A percentile compares a stretch with the other conserved stretches of the same genome.
phyloP scores from a whole-genome alignment of 2,329 filamentous ascomycete species.

The Drechslerella stenobrocha region DNA sequence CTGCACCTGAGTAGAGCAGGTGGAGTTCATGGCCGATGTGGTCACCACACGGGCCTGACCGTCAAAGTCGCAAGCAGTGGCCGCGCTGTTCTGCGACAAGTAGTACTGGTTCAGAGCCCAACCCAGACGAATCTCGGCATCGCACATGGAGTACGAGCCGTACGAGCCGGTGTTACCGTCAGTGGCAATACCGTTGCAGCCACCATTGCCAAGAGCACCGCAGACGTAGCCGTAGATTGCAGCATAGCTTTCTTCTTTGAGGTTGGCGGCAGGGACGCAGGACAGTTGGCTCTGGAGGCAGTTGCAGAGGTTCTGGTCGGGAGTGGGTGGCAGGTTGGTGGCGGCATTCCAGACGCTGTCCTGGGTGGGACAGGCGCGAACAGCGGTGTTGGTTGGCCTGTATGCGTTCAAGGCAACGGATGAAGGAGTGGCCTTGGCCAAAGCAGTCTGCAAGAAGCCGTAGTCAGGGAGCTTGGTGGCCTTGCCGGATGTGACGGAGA shows the following conservation, averaged over 20 bases:
- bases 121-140: constrained; percentile 69
- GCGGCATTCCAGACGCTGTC: constrained; percentile 70
- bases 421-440: constrained; percentile 69
- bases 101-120: constrained; percentile 77
- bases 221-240: constrained; percentile 76
- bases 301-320: constrained; percentile 75
- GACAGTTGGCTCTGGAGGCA: constrained; percentile 79
- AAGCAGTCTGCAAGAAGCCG: constrained; percentile 69
- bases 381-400: constrained; percentile 70
- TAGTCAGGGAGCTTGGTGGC: constrained; percentile 75
- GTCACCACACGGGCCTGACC: constrained; percentile 64
- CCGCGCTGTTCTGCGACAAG: constrained; percentile 57
- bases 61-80: constrained; percentile 70
- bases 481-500: constrained; percentile 63
- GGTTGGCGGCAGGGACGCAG: constrained; percentile 67
- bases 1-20: constrained; percentile 65
- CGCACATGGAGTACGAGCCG: constrained; percentile 79
- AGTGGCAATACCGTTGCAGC: constrained; percentile 69
- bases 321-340: constrained; percentile 74
- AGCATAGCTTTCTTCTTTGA: constrained; percentile 65
- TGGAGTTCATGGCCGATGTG: constrained; percentile 58
- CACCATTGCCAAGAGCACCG: constrained; percentile 56
- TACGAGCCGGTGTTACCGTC: constrained; percentile 71
- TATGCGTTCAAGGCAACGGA: constrained; percentile 70
- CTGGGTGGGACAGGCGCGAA: constrained; percentile 70